Conservation (phyloP, 352 stramenopile species). For the Pythium sukuiense region DNA sequence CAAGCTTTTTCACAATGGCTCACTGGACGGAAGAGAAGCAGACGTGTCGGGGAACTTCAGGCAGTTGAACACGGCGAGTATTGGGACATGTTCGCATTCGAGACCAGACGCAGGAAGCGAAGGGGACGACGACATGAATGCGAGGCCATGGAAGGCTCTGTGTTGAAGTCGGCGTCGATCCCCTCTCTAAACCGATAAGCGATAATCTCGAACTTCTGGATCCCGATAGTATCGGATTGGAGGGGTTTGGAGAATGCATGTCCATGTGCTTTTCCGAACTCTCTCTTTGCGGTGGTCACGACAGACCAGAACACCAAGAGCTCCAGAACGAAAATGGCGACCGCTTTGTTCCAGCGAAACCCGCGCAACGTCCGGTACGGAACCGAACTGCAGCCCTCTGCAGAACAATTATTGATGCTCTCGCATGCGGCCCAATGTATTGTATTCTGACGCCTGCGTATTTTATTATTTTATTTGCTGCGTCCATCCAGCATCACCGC, state of each 20-base stretch:
- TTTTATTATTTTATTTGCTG: neutral
- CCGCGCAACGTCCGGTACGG: conserved; percentile 29
- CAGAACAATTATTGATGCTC: too few species aligned
- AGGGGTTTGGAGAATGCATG: neutral
- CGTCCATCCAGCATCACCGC: conserved; percentile 41
- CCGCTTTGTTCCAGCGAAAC: conserved; percentile 29
- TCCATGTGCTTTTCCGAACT: neutral
- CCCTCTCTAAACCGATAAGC: too few species aligned
- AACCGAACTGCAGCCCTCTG: too few species aligned
- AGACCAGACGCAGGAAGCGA: neutral
- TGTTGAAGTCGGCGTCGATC: neutral
- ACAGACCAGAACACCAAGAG: neutral
- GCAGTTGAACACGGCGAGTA: neutral
- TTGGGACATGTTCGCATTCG: neutral
- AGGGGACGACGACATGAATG: neutral
- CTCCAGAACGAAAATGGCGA: conserved; percentile 16
- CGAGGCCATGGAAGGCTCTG: neutral
- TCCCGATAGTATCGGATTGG: neutral
- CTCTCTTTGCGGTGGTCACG: neutral
- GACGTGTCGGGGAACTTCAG: neutral
- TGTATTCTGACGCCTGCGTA: neutral
- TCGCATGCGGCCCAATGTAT: too few species aligned
- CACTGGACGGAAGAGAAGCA: neutral
- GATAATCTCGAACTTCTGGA: too few species aligned
- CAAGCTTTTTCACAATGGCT: neutral